Evolutionary conservation across 2,329 filamentous ascomycete genomes (phyloP).

Genomic region (Ceratocystis harringtonii): DNA sequence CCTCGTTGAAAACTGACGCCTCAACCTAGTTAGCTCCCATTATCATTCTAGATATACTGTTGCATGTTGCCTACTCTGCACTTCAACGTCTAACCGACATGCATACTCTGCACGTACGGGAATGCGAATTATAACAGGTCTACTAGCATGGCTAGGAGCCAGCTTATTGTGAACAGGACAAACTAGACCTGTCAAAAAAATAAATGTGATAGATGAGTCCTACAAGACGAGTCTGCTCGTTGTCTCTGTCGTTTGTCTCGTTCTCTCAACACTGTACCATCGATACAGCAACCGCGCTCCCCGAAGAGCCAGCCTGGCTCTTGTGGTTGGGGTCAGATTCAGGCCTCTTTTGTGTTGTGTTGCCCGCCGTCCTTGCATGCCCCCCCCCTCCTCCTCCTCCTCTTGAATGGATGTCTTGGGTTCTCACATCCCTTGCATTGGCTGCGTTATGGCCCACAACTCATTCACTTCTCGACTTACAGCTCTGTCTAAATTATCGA

Average conservation of each 20-base stretch:
- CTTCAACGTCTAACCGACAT: neutral
- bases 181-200: neutral
- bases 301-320: neutral
- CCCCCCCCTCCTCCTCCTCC: neutral
- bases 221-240: neutral
- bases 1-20: neutral
- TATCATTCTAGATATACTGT: neutral
- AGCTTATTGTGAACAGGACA: neutral
- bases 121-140: neutral
- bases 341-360: neutral
- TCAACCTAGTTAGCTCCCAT: neutral
- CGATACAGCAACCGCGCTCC: no score
- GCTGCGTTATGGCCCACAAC: neutral
- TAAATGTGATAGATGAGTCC: neutral
- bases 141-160: neutral
- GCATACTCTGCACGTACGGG: neutral
- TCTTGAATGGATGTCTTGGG: neutral
- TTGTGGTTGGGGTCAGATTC: neutral
- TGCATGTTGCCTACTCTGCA: neutral
- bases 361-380: neutral
- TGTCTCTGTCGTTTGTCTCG: neutral
- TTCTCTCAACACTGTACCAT: neutral
- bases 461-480: neutral
- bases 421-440: neutral
- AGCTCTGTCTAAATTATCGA: neutral